A percentile compares a stretch with the other conserved stretches of the same genome.
Evolutionary conservation across 1,139 yeast genomes (phyloP).

Genomic region (Blastobotrys illinoisensis): DNA sequence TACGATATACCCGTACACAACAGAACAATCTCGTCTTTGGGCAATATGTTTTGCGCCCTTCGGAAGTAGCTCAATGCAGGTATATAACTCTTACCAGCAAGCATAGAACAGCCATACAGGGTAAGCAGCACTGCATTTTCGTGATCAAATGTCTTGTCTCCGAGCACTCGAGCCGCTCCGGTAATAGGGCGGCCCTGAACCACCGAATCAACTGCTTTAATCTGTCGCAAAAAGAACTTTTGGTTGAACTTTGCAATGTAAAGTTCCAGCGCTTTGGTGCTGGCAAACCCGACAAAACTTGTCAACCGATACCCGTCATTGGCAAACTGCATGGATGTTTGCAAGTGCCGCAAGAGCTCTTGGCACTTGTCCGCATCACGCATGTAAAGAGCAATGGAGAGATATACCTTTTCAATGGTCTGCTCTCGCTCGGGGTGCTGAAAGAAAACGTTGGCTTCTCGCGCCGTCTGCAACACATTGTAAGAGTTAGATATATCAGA

Average conservation of each 20-base stretch:
- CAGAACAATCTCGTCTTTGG: constrained; percentile 73
- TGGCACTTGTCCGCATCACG: constrained; percentile 50
- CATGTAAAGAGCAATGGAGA: constrained; percentile 58
- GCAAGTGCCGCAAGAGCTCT: constrained; percentile 53
- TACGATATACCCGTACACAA: constrained; percentile 73
- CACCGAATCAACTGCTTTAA: constrained; percentile 79
- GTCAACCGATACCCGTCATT: constrained; percentile 64
- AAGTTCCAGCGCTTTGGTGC: constrained; percentile 49
- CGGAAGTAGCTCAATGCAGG: constrained; percentile 67
- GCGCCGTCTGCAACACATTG: background rate
- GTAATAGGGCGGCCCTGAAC: constrained; percentile 48
- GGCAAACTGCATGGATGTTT: constrained; percentile 69
- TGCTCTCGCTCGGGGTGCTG: constrained; percentile 52
- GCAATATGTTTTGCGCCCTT: constrained; percentile 40
- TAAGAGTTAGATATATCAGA: background rate
- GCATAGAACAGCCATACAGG: constrained; percentile 72
- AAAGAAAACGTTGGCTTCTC: constrained; percentile 65
- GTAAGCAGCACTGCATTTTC: constrained; percentile 70
- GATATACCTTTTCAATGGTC: constrained; percentile 55
- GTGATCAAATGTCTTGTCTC: constrained; percentile 34
- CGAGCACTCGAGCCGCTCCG: constrained; percentile 74
- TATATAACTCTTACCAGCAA: constrained; percentile 76
- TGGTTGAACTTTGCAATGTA: constrained; percentile 80
- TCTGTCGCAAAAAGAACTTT: constrained; percentile 80
- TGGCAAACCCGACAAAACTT: constrained; percentile 61